Base-by-base conservation (phyloP, 371 early-diverging fungal genomes). In the Apophysomyces variabilis region DNA sequence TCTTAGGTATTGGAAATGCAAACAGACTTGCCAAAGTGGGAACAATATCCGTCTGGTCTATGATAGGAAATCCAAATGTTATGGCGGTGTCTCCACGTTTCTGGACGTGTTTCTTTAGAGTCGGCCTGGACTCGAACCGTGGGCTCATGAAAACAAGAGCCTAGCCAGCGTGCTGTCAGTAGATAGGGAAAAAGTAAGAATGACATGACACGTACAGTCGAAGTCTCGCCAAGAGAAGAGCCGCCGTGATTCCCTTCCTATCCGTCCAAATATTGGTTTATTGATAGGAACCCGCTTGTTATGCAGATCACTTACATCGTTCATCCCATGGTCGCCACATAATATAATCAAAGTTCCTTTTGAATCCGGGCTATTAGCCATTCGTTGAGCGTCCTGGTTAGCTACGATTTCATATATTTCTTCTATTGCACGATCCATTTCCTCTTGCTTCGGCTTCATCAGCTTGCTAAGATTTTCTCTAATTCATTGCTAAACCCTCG, bases 271-370 rank as follows among this genome's bases (percentile, higher is more conserved):
- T 8, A 5, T 13, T 5, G 11, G 45, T 45, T 46, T 50, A 50
- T 21, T 1, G 1, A 14, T 26, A 26, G 7, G 21, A 43, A 39
- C 7, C 39, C n/a, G 38, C 5, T 58, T 16, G 57, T 7, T 9
- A 47, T 38, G 39, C 38, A 45, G 36, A 21, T 45, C 57, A 50
- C 65, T 92, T 62, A 95, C 90, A 67, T 93, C 89, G 73, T 97
- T 99, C 95, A 99, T 98, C 1, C 99, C 99, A 76, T 99, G 99
- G 80, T 99, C 99, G 39, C 99, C 99, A 61, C 97, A 88, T 11
- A 99, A 79, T n/a, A 99, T 87, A 57, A 99, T 84, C 36, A 98
- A 73, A 1, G 99, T 96, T 0, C 90, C 87, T 64, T 83, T 80
- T 16, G 88, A 79, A 56, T 60, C 60, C 3, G 62, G 36, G 38